Base-by-base conservation (phyloP, 352 stramenopile genomes). In the Pythium guiyangense region DNA sequence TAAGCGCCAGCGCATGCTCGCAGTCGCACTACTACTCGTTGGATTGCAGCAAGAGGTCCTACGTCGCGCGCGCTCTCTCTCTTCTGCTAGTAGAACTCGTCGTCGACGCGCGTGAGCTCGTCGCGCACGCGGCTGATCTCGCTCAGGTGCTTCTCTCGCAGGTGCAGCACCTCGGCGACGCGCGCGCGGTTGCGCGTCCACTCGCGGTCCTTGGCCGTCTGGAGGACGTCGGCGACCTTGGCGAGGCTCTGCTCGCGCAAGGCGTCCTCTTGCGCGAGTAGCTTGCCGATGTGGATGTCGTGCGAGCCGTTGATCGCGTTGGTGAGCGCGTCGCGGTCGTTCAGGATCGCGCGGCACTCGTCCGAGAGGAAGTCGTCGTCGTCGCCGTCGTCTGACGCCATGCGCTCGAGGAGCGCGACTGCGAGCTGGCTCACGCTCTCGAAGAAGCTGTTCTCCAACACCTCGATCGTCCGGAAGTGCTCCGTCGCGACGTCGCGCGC, bases 381-480 rank as follows among this genome's bases (percentile, higher is more conserved):
- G 51, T 93, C 84, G 18, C 65, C 83, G 40, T 92, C 83, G 40
- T 92, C 83, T 0, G 78, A 79, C 12, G 79, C 76, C 74, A 91
- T 86, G 26, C 84, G 71, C 52, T 93, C 84, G 12, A 93, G 76
- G 37, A 93, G 59, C 46, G 74, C 70, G 18, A 89, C 79, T 1
- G 83, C 83, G 35, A 93, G 60, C 52, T 96, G 84, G 31, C 75
- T 91, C 54, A 97, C 78, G 45, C 73, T 86, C 57, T 91, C 79
- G 42, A 94, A 96, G 60, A 96, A 97, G 40, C 84, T 91, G 70
- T 97, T 94, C 57, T 97, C 90, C 3, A 96, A 73, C 29, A 93
- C 81, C 62, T 98, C 92, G 47, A 97, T 73, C 2, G 79, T 82
- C 0, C 92, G 74, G 64, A 98, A 98, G 63, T 92, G 83, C 56